phyloP scores from a whole-genome alignment of 2,329 filamentous ascomycete genomes.

The Gaeumannomyces tritici region DNA sequence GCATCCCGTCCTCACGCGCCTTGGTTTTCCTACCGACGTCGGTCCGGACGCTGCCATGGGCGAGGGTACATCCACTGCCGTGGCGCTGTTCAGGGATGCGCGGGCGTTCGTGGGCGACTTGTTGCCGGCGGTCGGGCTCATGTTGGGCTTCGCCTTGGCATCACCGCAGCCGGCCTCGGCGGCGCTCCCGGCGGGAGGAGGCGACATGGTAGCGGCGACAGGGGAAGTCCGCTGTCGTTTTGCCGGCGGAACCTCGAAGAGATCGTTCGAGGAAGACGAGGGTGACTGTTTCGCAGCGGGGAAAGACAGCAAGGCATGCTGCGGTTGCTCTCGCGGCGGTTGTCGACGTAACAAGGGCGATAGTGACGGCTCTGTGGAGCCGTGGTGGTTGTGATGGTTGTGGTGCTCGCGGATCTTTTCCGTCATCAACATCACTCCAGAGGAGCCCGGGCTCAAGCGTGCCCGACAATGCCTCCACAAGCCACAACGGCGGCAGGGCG shows the following conservation, averaged over 20 bases:
- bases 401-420: constrained; percentile 23
- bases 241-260: constrained; percentile 14
- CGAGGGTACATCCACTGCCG: not conserved
- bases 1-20: constrained; percentile 80
- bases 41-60: not conserved
- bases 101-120: constrained; percentile 9
- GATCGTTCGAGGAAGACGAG: constrained; percentile 16
- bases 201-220: constrained; percentile 3
- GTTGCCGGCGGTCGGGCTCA: not conserved
- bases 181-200: not conserved
- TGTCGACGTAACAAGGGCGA: not conserved
- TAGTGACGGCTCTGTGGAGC: not conserved
- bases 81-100: not conserved
- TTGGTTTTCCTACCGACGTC: constrained; percentile 50
- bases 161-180: not conserved
- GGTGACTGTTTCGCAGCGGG: constrained; percentile 17
- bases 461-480: constrained; percentile 20
- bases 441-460: constrained; percentile 22
- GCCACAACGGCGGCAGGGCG: constrained; percentile 22
- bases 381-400: constrained; percentile 15
- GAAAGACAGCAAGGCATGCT: not conserved
- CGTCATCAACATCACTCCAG: constrained; percentile 24
- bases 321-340: not conserved
- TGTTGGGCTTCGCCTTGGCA: not conserved
- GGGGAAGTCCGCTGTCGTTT: constrained; percentile 17